A percentile compares a stretch with the other conserved stretches of the same genome.
Evolutionary conservation across 345 rosid species (phyloP).

Genomic region (Salix udensis): DNA sequence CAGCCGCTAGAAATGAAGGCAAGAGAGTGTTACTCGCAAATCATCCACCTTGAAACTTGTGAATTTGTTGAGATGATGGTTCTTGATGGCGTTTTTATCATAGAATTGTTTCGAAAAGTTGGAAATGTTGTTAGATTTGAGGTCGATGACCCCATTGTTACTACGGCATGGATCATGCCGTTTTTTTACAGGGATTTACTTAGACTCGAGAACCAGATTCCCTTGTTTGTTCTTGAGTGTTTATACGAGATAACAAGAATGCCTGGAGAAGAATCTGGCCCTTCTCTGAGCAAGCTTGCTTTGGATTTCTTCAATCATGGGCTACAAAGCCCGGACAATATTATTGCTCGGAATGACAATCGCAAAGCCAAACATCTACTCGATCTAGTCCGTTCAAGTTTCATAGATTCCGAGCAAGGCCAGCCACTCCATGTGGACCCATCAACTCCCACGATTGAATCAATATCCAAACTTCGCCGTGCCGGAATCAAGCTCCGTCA

Average conservation of each 20-base stretch:
- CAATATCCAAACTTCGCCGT: conserved; percentile 61
- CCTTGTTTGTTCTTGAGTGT: conserved; percentile 57
- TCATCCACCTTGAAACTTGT: conserved; percentile 28
- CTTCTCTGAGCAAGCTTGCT: conserved; percentile 42
- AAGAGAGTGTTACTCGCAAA: conserved; percentile 68
- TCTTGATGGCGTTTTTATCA: conserved; percentile 58
- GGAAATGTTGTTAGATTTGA: conserved; percentile 35
- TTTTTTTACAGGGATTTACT: conserved; percentile 64
- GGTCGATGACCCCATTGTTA: conserved; percentile 56
- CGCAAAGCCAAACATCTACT: conserved; percentile 56
- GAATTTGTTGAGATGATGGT: conserved; percentile 72
- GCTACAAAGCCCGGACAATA: conserved; percentile 36
- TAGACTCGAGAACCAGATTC: conserved; percentile 59
- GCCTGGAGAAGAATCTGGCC: conserved; percentile 25
- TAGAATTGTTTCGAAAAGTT: conserved; percentile 63
- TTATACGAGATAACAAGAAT: conserved; percentile 44
- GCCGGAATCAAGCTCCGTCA: conserved; percentile 51
- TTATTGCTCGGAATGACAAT: conserved; percentile 25
- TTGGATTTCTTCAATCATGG: conserved; percentile 57
- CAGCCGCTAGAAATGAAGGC: conserved; percentile 41
- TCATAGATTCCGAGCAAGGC: conserved; percentile 31
- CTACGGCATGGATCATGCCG: conserved; percentile 72
- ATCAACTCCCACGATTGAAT: conserved; percentile 45
- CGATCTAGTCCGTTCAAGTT: conserved; percentile 56
- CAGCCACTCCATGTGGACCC: not conserved